Evolutionary conservation across 805 yeast genomes (phyloP).

Genomic region (Pichia kluyveri): DNA sequence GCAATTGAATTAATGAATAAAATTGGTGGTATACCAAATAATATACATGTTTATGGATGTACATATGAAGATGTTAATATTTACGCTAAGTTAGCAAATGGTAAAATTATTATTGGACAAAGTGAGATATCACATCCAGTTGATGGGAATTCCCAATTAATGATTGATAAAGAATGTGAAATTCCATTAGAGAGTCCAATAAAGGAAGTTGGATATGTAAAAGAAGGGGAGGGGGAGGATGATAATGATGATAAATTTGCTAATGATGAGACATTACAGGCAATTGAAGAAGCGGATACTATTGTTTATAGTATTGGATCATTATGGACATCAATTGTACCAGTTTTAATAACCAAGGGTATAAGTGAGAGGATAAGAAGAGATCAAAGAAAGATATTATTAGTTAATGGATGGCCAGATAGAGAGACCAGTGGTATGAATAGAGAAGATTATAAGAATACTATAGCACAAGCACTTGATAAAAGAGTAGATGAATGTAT

Average conservation of each 20-base stretch:
- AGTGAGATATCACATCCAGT: constrained; percentile 86
- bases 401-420: background rate
- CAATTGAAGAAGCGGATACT: constrained; percentile 41
- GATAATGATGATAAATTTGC: constrained; percentile 26
- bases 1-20: constrained; percentile 54
- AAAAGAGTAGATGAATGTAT: background rate
- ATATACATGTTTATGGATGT: constrained; percentile 62
- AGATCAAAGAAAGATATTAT: background rate
- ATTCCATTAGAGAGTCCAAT: background rate
- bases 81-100: constrained; percentile 54
- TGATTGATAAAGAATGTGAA: constrained; percentile 33
- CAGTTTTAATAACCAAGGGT: constrained; percentile 66
- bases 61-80: constrained; percentile 20
- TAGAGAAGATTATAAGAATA: background rate
- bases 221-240: no score
- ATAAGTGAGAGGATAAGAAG: constrained; percentile 50
- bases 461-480: background rate
- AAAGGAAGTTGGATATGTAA: background rate
- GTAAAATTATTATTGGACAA: constrained; percentile 76
- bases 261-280: constrained; percentile 47
- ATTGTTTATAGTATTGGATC: constrained; percentile 81
- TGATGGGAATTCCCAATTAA: background rate
- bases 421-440: background rate
- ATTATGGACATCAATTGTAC: constrained; percentile 78
- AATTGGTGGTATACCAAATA: background rate